Base-by-base conservation (phyloP, 1,139 yeast genomes). In the Pichia sp. region DNA sequence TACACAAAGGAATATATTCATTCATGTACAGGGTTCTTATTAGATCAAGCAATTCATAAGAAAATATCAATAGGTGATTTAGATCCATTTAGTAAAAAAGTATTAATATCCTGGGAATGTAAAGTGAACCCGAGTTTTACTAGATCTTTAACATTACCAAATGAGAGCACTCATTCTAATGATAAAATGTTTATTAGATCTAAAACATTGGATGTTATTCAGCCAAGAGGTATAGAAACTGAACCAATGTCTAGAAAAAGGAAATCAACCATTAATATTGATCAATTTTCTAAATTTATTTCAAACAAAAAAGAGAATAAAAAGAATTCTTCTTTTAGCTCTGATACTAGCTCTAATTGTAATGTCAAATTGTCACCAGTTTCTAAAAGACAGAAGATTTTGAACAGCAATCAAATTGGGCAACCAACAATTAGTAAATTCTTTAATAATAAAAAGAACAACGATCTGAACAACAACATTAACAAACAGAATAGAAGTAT, bases 61-160 rank as follows among this genome's bases (percentile, higher is more conserved):
- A 66, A 68, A 38, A 73, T 88, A 23, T 87, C 96, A 22, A 59
- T 58, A 16, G 97, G 95, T 0, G 72, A 70, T 15, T 58, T 85
- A 8, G 78, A 83, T 60, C 96, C 97, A 0, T 71, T 76, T 34
- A 73, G 82, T 9, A 82, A 77, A 56, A 65, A 64, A 18, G 69
- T 66, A 2, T 52, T 80, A 30, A 59, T 70, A 0, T 68, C 80
- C 1, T 63, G 82, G 53, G 82, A 77, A 23, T 26, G 34, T n/a
- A 48, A 48, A 34, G 48, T 52, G 1, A 42, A 39, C 29, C 39
- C 43, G n/a, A 20, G 18, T 26, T 26, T 39, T 1, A 34, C 36
- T 16, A 43, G 54, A 38, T 40, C 54, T 7, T 3, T 29, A 4
- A 41, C 53, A 3, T 18, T 49, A 18, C 54, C 53, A 1, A 16